Conservation (phyloP, 2,329 filamentous ascomycete species). For the Teratosphaeria nubilosa region DNA sequence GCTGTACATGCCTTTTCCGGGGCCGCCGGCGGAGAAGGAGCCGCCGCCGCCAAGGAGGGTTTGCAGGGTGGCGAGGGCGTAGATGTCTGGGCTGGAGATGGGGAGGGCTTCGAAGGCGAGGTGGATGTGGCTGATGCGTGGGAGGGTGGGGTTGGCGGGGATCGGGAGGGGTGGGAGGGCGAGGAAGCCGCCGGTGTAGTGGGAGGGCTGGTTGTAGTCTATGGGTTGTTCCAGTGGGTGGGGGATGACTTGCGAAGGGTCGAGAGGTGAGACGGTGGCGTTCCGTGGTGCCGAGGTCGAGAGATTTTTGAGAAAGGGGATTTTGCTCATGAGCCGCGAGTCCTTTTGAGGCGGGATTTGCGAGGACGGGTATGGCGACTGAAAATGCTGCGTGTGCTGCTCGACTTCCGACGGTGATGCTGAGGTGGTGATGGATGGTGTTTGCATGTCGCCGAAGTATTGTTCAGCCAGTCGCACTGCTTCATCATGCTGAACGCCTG, state of each 20-base stretch:
- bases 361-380: conserved; percentile 22
- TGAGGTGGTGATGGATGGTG: conserved; percentile 6
- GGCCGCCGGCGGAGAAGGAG: conserved; percentile 91
- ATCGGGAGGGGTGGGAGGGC: conserved; percentile 72
- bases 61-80: conserved; percentile 88
- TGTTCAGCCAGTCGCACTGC: conserved; percentile 71
- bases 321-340: conserved; percentile 64
- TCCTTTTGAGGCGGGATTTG: conserved; percentile 39
- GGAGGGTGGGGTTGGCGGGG: conserved; percentile 64
- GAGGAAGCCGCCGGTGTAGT: conserved; percentile 90
- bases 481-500: conserved; percentile 71
- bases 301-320: conserved; percentile 84
- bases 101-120: conserved; percentile 91
- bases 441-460: conserved; percentile 86
- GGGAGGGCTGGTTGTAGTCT: conserved; percentile 56
- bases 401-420: conserved; percentile 12
- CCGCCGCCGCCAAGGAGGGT: conserved; percentile 92
- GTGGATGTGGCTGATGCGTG: conserved; percentile 83
- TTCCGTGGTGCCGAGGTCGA: conserved; percentile 61
- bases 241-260: conserved; percentile 34
- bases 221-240: conserved; percentile 37
- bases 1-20: conserved; percentile 98
- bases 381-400: conserved; percentile 17
- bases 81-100: conserved; percentile 85
- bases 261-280: conserved; percentile 47